Percentiles rank a stretch among this genome's conserved stretches.
Evolutionary conservation across 257 asterid genomes (phyloP).

Genomic region (Osmanthus fragrans): DNA sequence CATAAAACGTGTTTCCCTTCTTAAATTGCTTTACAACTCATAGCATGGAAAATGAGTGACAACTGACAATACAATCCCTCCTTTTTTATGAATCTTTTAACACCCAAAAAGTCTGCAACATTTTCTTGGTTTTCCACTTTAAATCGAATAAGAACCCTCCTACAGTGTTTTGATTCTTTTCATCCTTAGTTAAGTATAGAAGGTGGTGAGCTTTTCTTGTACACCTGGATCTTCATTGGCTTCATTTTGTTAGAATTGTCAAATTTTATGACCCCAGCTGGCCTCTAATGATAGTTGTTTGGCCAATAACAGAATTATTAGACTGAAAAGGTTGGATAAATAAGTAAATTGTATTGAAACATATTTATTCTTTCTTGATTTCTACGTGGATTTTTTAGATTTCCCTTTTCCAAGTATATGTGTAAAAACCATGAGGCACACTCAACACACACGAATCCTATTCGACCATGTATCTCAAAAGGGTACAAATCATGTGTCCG

Average conservation of each 20-base stretch:
- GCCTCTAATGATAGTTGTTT: background rate
- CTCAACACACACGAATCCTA: no score
- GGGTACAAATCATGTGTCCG: background rate
- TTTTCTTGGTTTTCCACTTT: constrained; percentile 31
- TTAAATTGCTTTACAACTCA: constrained; percentile 33
- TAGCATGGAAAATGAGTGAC: background rate
- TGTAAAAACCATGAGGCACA: background rate
- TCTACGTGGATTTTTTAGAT: background rate
- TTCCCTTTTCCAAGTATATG: background rate
- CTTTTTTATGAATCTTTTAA: constrained; percentile 29
- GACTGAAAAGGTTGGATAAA: background rate
- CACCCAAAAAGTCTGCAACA: constrained; percentile 33
- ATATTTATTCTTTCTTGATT: background rate
- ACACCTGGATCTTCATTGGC: constrained; percentile 16
- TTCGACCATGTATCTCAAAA: background rate
- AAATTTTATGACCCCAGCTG: background rate
- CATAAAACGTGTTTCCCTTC: background rate
- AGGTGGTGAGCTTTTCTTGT: background rate
- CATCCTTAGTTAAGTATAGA: constrained; percentile 16
- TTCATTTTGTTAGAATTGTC: background rate
- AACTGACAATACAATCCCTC: background rate
- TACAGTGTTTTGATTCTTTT: constrained; percentile 26
- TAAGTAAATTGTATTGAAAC: background rate
- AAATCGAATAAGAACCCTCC: constrained; percentile 43
- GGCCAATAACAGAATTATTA: background rate